Base-by-base conservation (phyloP, 2,329 filamentous ascomycete genomes). In the Rutstroemia sp. region DNA sequence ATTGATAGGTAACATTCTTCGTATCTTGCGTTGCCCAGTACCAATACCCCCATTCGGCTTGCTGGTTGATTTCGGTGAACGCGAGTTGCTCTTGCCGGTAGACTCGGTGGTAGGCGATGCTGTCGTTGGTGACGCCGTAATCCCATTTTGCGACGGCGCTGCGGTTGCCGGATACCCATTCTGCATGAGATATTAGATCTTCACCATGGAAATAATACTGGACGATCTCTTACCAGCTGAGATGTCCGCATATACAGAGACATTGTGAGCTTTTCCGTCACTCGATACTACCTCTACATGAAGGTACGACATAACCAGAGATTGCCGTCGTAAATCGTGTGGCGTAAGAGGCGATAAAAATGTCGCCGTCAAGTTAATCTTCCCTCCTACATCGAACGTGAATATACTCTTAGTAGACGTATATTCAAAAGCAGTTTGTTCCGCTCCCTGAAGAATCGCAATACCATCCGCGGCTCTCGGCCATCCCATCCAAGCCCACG, bases 11-110 rank as follows among this genome's bases (percentile, higher is more conserved):
- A 21, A 84, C 73, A 23, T 76, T 77, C 19, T 70, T 67, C 14
- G 76, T 68, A 53, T 78, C 75, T 25, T 83, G 80, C 3, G 82
- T 90, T 12, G 86, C 84, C 69, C 91, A 90, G 70, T 88, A 84
- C 73, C 92, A 81, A 51, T 81, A 84, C 2, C 90, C 90, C 90
- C 90, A 95, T 73, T 90, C 86, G 0, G 88, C 80, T 62, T 86
- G 84, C 65, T 95, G 86, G 42, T 73, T 73, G 12, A 74, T 73
- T 68, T 95, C 90, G 1, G 81, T 79, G 54, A 94, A 86, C 17
- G 83, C 72, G 49, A 80, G 72, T 69, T 92, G 86, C 8, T 75
- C 69, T 59, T 78, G 74, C 46, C 81, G 77, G 61, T 76, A 78
- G 57, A 89, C 80, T 49, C 78, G 78, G 72, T 89, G 86, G 65